Evolutionary conservation across 305 asterid species (phyloP), one percentile per base, ranked within the genome.

Genomic region (Solanum hybrid): DNA sequence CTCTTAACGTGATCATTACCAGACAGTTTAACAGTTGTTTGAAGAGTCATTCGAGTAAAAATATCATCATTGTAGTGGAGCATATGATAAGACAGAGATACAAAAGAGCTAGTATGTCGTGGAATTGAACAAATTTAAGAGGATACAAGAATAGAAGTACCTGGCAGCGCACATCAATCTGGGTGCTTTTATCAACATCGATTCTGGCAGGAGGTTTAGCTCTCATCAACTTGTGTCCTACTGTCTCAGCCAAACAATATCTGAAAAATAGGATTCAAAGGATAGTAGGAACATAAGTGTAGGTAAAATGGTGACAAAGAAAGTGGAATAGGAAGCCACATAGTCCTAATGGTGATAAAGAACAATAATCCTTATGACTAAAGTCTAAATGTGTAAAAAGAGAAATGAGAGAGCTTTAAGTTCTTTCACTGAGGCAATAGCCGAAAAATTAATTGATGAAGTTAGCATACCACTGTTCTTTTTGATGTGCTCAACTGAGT

Each of bases 121-220:
- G 32, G 41, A 65, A 61, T 15, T 37, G 90, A 87, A 79, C 86
- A 17, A 89, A 86, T 70, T 65, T 38, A 22, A 87, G 89, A 39
- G 79, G 27, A 87, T 22, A 79, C 79, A 61, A 90, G 32, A 81
- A 89, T 88, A 88, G 41, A 87, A 79, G 90, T 91, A 97, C 99
- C 99, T 97, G 96, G 95, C 99, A 97, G 82, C 97, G 95, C 90
- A 97, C 99, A 39, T 96, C 97, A 89, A 96, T 92, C 90, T 91
- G 93, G 90, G 95, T 93, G 90, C 90, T 94, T 89, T 93, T 93
- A 78, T 96, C 98, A 33, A 97, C 90, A 90, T 83, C 93, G 85
- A 97, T 92, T 91, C 79, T 93, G 91, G 94, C 91, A 12, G 98
- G 98, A 91, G 89, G 90, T 92, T 95, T 97, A 90, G 95, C 97